Conservation (phyloP, 192 early-diverging fungal species). For the Coemansia sp. region DNA sequence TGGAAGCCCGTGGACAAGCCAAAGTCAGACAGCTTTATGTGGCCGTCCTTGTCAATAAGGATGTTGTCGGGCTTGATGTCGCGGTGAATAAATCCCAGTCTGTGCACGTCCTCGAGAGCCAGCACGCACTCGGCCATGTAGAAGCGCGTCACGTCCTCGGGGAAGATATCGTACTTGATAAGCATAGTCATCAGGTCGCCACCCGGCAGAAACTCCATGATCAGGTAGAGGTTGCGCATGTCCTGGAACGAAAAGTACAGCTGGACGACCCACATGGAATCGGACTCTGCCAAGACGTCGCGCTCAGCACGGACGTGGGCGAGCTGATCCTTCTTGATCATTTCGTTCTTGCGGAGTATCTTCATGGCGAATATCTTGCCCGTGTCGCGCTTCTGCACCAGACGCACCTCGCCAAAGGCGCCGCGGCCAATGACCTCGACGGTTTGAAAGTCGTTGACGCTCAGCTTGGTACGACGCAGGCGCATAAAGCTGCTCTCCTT, state of each 20-base stretch:
- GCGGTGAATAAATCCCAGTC: conserved; percentile 91
- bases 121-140: conserved; percentile 97
- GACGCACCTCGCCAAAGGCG: conserved; percentile 96
- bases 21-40: conserved; percentile 99
- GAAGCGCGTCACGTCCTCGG: conserved; percentile 96
- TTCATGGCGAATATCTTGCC: conserved; percentile 99
- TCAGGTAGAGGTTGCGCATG: conserved; percentile 86
- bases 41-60: conserved; percentile 96
- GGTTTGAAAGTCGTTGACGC: conserved; percentile 90
- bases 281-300: conserved; percentile 94
- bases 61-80: conserved; percentile 88
- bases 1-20: conserved; percentile 99
- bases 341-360: conserved; percentile 91
- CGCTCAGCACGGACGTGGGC: conserved; percentile 98
- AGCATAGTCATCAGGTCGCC: conserved; percentile 99
- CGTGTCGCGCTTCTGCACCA: conserved; percentile 94
- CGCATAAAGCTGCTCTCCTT: conserved; percentile 95
- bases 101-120: conserved; percentile 91
- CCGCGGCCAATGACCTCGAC: conserved; percentile 98
- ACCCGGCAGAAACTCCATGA: conserved; percentile 99
- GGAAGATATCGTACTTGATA: conserved; percentile 97
- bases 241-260: conserved; percentile 99
- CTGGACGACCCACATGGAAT: conserved; percentile 97
- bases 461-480: conserved; percentile 83
- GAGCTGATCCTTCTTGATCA: conserved; percentile 99